These are phyloP conservation scores for Mortierella sp. DNA, from an alignment of 371 early-diverging fungal genomes.

Conservation along the genomic window DNA sequence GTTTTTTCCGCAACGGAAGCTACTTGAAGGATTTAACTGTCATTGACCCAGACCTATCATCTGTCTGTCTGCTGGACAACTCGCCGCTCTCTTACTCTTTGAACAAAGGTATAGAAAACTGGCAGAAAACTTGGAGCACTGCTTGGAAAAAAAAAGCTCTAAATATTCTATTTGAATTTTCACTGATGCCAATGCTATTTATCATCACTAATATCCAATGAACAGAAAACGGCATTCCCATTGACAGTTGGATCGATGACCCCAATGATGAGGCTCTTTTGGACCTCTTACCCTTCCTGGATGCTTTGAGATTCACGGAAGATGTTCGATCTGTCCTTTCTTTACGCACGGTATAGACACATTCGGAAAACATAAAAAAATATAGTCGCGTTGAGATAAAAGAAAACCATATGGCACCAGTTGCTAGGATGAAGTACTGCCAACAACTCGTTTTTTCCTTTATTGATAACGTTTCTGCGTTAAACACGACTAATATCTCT, in stretches of 20 bases:
- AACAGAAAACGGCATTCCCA: slow-evolving; percentile 91
- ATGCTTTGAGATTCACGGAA: slow-evolving; percentile 85
- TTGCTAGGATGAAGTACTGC: too few relatives aligned
- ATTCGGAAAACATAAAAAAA: too few relatives aligned
- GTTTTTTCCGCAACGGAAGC: slow-evolving; percentile 79
- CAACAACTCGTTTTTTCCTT: too few relatives aligned
- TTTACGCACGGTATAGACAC: slow-evolving; percentile 43
- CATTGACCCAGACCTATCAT: slow-evolving; percentile 85
- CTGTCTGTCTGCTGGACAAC: slow-evolving; percentile 93
- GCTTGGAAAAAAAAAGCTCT: background rate
- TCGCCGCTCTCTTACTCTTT: slow-evolving; percentile 87
- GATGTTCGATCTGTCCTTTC: slow-evolving; percentile 76
- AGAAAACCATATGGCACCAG: too few relatives aligned
- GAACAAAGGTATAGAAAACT: slow-evolving; percentile 72
- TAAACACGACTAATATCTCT: too few relatives aligned
- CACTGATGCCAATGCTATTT: too few relatives aligned
- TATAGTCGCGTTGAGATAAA: too few relatives aligned
- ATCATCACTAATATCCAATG: too few relatives aligned
- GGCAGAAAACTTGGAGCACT: background rate
- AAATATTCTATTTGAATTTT: background rate
- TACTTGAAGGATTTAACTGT: slow-evolving; percentile 90
- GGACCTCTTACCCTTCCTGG: slow-evolving; percentile 87
- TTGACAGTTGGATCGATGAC: slow-evolving; percentile 85
- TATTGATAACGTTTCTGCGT: too few relatives aligned
- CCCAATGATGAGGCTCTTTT: slow-evolving; percentile 84